phyloP scores from a whole-genome alignment of 202 grass and related monocot species.

The Hordeum pubiflorum region DNA sequence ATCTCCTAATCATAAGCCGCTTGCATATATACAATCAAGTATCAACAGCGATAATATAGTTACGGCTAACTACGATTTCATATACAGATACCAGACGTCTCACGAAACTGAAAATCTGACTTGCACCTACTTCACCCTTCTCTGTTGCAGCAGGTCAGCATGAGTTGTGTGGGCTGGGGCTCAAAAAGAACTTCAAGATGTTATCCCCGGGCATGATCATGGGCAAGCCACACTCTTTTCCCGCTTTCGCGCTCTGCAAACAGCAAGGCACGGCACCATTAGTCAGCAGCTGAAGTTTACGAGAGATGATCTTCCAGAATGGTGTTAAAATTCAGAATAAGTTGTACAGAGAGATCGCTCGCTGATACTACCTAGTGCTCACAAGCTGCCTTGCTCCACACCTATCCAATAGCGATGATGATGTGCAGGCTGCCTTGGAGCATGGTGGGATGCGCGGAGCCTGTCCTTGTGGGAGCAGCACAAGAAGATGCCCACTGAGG shows the following conservation, averaged over 20 bases:
- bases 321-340: neutral
- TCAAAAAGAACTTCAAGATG: conserved; percentile 60
- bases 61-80: conserved; percentile 17
- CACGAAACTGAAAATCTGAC: conserved; percentile 11
- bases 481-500: conserved; percentile 70
- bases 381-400: conserved; percentile 22
- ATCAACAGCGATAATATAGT: too few species aligned
- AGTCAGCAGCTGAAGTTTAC: neutral
- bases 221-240: conserved; percentile 51
- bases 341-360: neutral
- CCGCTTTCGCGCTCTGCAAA: conserved; percentile 35
- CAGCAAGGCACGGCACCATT: neutral
- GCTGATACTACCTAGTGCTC: conserved; percentile 33
- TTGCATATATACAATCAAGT: neutral
- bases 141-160: neutral
- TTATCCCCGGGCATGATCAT: conserved; percentile 81
- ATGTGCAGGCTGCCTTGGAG: conserved; percentile 19
- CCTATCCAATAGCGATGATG: conserved; percentile 12
- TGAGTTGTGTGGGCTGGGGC: conserved; percentile 46
- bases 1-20: neutral
- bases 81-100: conserved; percentile 8
- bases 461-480: conserved; percentile 95
- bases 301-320: neutral
- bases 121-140: conserved; percentile 1
- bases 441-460: conserved; percentile 30